Percentiles rank a stretch among this genome's conserved stretches.
These are phyloP conservation scores for Malus hybrid DNA, from an alignment of 331 rosid genomes.

Conservation along the genomic window DNA sequence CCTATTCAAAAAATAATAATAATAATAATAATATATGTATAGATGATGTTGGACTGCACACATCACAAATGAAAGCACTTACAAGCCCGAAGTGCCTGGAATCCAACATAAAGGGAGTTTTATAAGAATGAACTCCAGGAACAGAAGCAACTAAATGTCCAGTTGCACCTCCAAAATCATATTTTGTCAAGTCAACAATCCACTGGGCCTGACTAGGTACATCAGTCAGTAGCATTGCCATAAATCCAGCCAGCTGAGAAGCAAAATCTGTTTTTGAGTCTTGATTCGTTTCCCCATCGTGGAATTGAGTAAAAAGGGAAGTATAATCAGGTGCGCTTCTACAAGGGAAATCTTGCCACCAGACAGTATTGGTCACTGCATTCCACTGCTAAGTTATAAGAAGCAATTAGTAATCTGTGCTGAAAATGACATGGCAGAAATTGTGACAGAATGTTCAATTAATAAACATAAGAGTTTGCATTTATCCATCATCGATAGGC, in stretches of 20 bases:
- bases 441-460: not conserved
- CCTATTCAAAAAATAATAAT: not conserved
- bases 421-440: not conserved
- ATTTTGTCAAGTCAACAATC: slow-evolving; percentile 59
- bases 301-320: slow-evolving; percentile 48
- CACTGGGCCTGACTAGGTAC: slow-evolving; percentile 67
- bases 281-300: slow-evolving; percentile 14
- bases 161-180: slow-evolving; percentile 62
- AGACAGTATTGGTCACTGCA: slow-evolving; percentile 65
- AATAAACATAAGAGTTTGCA: not conserved
- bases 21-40: too few relatives aligned
- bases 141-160: slow-evolving; percentile 71
- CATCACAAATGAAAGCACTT: slow-evolving; percentile 24
- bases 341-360: slow-evolving; percentile 90
- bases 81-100: slow-evolving; percentile 23
- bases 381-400: slow-evolving; percentile 50
- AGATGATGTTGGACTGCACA: not conserved
- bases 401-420: not conserved
- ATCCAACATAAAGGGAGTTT: slow-evolving; percentile 30
- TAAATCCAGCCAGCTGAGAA: slow-evolving; percentile 78
- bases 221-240: slow-evolving; percentile 64
- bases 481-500: not conserved
- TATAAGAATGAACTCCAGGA: slow-evolving; percentile 64
- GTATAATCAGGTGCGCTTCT: slow-evolving; percentile 35
- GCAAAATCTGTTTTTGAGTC: slow-evolving; percentile 56